A percentile compares a stretch with the other conserved stretches of the same genome.
Evolutionary conservation across 495 filamentous ascomycete genomes (phyloP).

Genomic region (Ascobolus immersus): DNA sequence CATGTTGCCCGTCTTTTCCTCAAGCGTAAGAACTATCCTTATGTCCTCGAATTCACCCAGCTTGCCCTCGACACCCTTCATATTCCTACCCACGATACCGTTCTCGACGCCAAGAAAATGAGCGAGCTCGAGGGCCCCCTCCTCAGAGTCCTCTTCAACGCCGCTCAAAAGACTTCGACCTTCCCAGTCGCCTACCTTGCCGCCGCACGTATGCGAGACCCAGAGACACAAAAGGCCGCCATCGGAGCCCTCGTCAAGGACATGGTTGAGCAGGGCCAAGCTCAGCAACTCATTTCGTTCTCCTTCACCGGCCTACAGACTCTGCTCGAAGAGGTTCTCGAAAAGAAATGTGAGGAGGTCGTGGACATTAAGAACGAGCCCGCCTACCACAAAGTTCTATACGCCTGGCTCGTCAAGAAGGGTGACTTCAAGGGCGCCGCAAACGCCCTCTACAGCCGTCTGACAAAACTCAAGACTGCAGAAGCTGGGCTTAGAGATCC

Average conservation of each 20-base stretch:
- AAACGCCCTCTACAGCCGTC: constrained; percentile 40
- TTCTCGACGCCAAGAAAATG: background rate
- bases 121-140: constrained; percentile 52
- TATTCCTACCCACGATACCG: constrained; percentile 3
- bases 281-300: constrained; percentile 42
- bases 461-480: constrained; percentile 31
- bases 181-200: background rate
- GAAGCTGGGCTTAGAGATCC: constrained; percentile 26
- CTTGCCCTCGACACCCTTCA: constrained; percentile 29
- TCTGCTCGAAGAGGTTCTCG: constrained; percentile 52
- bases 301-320: constrained; percentile 51
- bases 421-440: constrained; percentile 76
- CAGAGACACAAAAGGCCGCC: constrained; percentile 21
- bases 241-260: constrained; percentile 39
- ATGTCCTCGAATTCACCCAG: constrained; percentile 61
- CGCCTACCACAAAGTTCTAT: constrained; percentile 59
- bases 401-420: constrained; percentile 62
- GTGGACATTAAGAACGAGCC: constrained; percentile 31
- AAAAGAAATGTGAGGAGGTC: constrained; percentile 32
- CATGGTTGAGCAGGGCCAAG: constrained; percentile 41
- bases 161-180: constrained; percentile 38
- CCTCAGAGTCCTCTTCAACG: constrained; percentile 46
- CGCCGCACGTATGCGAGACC: background rate
- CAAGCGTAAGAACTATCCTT: constrained; percentile 41
- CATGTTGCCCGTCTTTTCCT: constrained; percentile 71